These are phyloP conservation scores for Cystofilobasidium capitatum DNA, from an alignment of 768 basidiomycete species.

Conservation along the genomic window DNA sequence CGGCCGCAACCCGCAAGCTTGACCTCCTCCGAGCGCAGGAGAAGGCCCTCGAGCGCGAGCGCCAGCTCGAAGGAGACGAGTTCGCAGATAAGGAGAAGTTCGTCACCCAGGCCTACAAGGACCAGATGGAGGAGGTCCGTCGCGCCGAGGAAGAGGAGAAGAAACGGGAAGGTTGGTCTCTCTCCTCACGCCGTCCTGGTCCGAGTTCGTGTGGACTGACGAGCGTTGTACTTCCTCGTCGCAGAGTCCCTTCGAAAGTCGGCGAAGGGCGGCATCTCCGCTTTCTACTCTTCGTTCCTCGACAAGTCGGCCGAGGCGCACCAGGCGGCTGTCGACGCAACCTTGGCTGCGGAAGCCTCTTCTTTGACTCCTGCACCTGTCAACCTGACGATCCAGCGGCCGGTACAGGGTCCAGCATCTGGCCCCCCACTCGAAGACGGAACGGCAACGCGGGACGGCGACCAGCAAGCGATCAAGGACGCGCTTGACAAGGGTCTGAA, in stretches of 20 bases:
- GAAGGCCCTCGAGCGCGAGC: conserved; percentile 89
- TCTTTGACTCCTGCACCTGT: conserved; percentile 28
- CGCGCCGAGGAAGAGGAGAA: conserved; percentile 88
- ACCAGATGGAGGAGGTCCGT: conserved; percentile 86
- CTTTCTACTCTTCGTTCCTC: conserved; percentile 58
- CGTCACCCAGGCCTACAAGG: conserved; percentile 93
- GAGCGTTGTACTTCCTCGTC: background rate
- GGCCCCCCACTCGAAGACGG: conserved; percentile 66
- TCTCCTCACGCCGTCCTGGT: background rate
- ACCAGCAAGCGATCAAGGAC: conserved; percentile 50
- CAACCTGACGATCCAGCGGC: conserved; percentile 40
- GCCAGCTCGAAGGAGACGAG: conserved; percentile 84
- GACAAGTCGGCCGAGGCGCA: conserved; percentile 45
- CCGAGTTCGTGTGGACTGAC: too few species aligned
- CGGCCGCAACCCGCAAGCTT: conserved; percentile 76
- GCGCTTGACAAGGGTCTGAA: conserved; percentile 72
- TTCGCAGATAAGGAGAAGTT: conserved; percentile 94
- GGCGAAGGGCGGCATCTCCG: conserved; percentile 63
- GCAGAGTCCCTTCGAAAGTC: conserved; percentile 43
- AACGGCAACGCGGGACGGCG: conserved; percentile 49
- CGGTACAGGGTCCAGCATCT: conserved; percentile 47
- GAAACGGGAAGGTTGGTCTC: conserved; percentile 65
- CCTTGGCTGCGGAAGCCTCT: conserved; percentile 31
- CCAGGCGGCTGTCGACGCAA: conserved; percentile 75
- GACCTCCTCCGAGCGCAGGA: conserved; percentile 92